Base-by-base conservation (phyloP, 306 rosid species). In the Cucumis cinereus region DNA sequence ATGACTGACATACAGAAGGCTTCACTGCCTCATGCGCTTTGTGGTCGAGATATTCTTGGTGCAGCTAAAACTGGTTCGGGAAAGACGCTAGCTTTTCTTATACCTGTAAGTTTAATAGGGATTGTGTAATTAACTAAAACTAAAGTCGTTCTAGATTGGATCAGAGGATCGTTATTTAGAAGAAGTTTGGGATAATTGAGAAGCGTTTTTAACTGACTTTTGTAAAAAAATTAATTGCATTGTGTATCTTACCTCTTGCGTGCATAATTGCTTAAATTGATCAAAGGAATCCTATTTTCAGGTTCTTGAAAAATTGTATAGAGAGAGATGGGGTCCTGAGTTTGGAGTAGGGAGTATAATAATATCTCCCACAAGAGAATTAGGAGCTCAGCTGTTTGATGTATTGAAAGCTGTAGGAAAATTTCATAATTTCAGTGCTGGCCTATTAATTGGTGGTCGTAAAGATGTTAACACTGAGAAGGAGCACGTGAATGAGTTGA, bases 31-130 rank as follows among this genome's bases (percentile, higher is more conserved):
- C 99, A 94, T 71, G 87, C 96, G 2, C 89, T 94, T 22, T 86
- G 88, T 57, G 92, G 90, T 8, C 86, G 97, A 40, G 97, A 94
- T 62, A 78, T 94, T 83, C 95, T 90, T 36, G 98, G 99, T 10
- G 99, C 99, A 4, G 95, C 97, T 7, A 94, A 92, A 77, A 92
- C 96, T 20, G 96, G 96, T 26, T 94, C 99, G 0, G 93, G 99
- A n/a, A 92, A 94, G 84, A 94, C 97, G 62, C 86, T 94, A 30
- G 95, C 96, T 62, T 94, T 92, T 87, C 84, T 92, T 59, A 84
- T 94, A 61, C 96, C 96, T 28, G 97, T 94, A 57, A 89, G 95
- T 83, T 59, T 23, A 36, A 0, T 22, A 5, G 16, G 22, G 40
- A 8, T 3, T 30, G 4, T 53, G 67, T 53, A 1, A 36, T 23